These are phyloP conservation scores for Dovyalis caffra DNA, from an alignment of 345 rosid species.

Conservation along the genomic window DNA sequence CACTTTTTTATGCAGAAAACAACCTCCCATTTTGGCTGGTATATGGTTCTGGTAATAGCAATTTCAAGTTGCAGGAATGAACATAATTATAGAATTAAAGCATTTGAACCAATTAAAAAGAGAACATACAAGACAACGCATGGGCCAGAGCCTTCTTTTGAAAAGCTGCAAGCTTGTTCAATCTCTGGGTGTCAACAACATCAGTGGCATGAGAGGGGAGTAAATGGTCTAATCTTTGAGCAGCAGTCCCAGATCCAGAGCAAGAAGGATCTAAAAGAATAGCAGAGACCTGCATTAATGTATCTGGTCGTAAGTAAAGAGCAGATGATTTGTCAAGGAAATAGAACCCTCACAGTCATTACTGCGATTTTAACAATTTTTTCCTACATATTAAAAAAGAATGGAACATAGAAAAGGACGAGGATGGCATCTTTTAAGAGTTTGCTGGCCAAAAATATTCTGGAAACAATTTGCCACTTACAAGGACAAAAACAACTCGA, in stretches of 20 bases:
- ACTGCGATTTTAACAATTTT: too few relatives aligned
- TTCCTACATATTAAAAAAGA: too few relatives aligned
- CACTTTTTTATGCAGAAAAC: too few relatives aligned
- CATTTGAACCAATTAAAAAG: background rate
- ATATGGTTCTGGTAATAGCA: background rate
- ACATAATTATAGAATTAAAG: background rate
- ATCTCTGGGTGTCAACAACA: slow-evolving; percentile 42
- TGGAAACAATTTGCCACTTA: background rate
- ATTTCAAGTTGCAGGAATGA: background rate
- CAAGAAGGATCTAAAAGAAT: slow-evolving; percentile 96
- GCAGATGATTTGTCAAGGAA: background rate
- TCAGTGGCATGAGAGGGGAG: slow-evolving; percentile 64
- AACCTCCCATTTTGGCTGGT: too few relatives aligned
- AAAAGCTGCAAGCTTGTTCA: slow-evolving; percentile 73
- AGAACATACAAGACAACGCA: slow-evolving; percentile 70
- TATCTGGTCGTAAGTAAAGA: slow-evolving; percentile 6
- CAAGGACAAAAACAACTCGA: background rate
- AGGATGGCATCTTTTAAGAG: too few relatives aligned
- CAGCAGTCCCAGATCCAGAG: slow-evolving; percentile 85
- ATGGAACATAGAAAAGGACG: too few relatives aligned
- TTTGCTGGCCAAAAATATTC: too few relatives aligned
- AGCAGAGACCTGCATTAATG: slow-evolving; percentile 53
- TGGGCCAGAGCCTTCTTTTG: slow-evolving; percentile 84
- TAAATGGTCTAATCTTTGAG: slow-evolving; percentile 84
- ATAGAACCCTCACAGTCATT: background rate